Base-by-base conservation (phyloP, 164 flowering plant genomes). In the Vitis rotundifolia region DNA sequence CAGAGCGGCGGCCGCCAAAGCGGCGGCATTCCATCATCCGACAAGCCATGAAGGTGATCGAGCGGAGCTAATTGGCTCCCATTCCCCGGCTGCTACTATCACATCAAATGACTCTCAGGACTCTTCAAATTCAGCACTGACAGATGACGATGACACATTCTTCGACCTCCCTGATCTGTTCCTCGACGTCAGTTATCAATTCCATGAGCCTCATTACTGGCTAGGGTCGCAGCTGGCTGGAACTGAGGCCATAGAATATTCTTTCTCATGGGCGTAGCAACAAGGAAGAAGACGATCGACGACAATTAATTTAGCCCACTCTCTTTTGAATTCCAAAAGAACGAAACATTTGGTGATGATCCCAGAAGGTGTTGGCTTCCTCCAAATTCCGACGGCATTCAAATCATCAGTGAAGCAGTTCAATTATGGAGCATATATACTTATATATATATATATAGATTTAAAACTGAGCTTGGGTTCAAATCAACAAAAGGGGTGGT, bases 1-100 rank as follows among this genome's bases (percentile, higher is more conserved):
- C 57, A 88, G 81, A 50, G 83, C 76, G 2, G 91, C 91, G 3
- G 91, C 89, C 0, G 76, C 87, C 37, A 65, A 65, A 49, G 91
- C 91, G 0, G 89, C 89, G 1, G 72, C 82, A 9, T 64, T 76
- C 49, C 70, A n/a, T 16, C 47, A 15, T 67, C 59, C 53, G 16
- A 19, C 31, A 15, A 26, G 51, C 53, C 37, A 29, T 9, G 68
- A 16, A 19, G 67, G 14, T 2, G 74, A 48, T 47, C 74, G 10
- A 44, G 49, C 47, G 8, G 49, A 9, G 37, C 31, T 8, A 9
- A 10, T 47, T n/a, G 18, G 19, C 13, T 57, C 64, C 13, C 28
- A 61, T 54, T 48, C 58, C 63, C 59, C 64, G 2, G 68, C 12
- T 16, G 6, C 66, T 60, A 16, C 72, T 29, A 4, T 28, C 14